Percentiles rank a stretch among this genome's conserved stretches.
phyloP scores from a whole-genome alignment of 495 filamentous ascomycete species.

The Cercophora samala region DNA sequence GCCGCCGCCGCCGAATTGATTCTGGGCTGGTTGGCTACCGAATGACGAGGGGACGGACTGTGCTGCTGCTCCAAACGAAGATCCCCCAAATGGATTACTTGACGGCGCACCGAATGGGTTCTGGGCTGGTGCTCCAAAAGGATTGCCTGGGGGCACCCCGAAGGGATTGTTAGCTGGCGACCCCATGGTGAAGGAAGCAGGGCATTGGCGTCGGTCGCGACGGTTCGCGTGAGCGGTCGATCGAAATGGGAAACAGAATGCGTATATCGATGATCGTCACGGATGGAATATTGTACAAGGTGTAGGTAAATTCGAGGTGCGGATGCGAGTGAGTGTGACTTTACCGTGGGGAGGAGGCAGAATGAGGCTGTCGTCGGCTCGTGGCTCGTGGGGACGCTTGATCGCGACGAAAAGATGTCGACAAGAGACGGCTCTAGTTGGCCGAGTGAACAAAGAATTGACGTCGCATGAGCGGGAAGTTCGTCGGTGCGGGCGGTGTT shows the following conservation, averaged over 20 bases:
- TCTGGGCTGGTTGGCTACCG: constrained; percentile 7
- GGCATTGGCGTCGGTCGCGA: constrained; percentile 24
- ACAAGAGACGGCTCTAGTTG: background rate
- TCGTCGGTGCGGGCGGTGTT: background rate
- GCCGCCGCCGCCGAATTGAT: background rate
- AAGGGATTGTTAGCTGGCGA: constrained; percentile 32
- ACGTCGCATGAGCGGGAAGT: background rate
- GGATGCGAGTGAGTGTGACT: constrained; percentile 4
- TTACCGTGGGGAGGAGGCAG: constrained; percentile 3
- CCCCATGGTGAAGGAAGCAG: constrained; percentile 22
- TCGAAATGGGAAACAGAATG: background rate
- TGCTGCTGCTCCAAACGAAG: constrained; percentile 12
- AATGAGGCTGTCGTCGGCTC: background rate
- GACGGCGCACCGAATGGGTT: constrained; percentile 12
- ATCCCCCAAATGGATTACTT: constrained; percentile 5
- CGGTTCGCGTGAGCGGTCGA: constrained; percentile 7
- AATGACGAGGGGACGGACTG: constrained; percentile 13
- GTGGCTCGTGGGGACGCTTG: background rate
- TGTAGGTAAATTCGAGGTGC: background rate
- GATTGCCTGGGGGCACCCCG: constrained; percentile 24
- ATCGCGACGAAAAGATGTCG: background rate
- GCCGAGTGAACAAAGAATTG: background rate
- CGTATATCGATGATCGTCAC: background rate
- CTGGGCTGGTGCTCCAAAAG: constrained; percentile 16
- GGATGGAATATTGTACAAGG: constrained; percentile 5